Conservation (phyloP, 1,284 basidiomycete genomes). For the Ganoderma boninense region DNA sequence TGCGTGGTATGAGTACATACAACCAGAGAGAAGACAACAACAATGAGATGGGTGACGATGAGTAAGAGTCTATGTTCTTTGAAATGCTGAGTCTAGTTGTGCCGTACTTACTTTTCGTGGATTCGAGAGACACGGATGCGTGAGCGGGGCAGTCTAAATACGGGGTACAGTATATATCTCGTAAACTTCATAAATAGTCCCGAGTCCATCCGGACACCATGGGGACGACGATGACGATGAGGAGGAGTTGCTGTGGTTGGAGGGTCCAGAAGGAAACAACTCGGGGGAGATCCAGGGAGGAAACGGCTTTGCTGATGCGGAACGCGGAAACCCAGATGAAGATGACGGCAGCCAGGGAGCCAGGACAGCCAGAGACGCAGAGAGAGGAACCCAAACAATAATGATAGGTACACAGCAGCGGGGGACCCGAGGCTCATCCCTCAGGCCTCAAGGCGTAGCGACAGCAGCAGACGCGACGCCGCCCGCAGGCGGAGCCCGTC, state of each 20-base stretch:
- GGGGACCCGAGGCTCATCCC: not conserved
- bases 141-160: not conserved
- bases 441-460: slow-evolving; percentile 3
- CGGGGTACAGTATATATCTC: not conserved
- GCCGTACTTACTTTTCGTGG: slow-evolving; percentile 1
- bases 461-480: not conserved
- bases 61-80: not conserved
- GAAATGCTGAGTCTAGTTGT: not conserved
- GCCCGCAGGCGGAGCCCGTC: not conserved
- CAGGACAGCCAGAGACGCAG: not conserved
- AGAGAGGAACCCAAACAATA: slow-evolving; percentile 2
- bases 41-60: not conserved
- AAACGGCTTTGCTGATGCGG: not conserved
- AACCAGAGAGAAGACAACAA: not conserved
- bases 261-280: not conserved
- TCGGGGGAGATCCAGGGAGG: not conserved
- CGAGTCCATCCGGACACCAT: not conserved
- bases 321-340: not conserved
- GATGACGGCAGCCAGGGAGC: not conserved
- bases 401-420: not conserved
- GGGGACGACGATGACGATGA: not conserved
- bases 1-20: slow-evolving; percentile 2
- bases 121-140: not conserved
- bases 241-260: not conserved
- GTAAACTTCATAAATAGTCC: not conserved